Conservation (phyloP, 768 basidiomycete genomes). For the Leccinum broughii region DNA sequence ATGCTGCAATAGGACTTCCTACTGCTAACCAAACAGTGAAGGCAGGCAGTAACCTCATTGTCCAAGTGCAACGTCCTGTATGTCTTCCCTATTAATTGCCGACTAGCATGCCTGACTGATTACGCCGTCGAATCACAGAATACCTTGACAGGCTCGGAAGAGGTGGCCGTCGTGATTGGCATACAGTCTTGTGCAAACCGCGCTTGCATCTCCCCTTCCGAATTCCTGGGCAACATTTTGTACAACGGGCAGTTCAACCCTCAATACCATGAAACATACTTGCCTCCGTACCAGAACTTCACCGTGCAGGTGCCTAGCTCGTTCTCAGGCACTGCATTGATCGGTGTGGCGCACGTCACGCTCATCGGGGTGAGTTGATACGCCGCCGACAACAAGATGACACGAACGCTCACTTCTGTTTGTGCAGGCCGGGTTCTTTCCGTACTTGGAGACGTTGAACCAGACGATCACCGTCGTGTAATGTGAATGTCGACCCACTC, state of each 20-base stretch:
- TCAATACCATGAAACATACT: constrained; percentile 27
- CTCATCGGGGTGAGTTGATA: constrained; percentile 41
- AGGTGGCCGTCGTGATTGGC: constrained; percentile 49
- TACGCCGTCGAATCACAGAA: constrained; percentile 26
- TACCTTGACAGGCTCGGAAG: constrained; percentile 37
- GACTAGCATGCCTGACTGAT: not conserved
- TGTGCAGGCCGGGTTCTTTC: constrained; percentile 34
- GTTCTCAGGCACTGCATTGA: constrained; percentile 33
- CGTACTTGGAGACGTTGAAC: constrained; percentile 36
- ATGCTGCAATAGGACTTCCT: constrained; percentile 42
- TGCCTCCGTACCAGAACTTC: constrained; percentile 47
- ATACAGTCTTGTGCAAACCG: constrained; percentile 38
- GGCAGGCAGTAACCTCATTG: constrained; percentile 40
- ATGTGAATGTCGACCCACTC: constrained; percentile 1
- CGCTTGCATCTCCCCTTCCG: constrained; percentile 28
- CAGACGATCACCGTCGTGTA: constrained; percentile 27
- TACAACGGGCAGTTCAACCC: constrained; percentile 49
- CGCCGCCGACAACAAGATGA: not conserved
- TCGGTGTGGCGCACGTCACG: constrained; percentile 39
- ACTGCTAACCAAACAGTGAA: constrained; percentile 25
- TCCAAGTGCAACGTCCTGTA: constrained; percentile 52
- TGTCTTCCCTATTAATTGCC: constrained; percentile 12
- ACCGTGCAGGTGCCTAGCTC: constrained; percentile 40
- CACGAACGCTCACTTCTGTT: not conserved
- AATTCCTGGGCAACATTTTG: constrained; percentile 43